Base-by-base conservation (phyloP, 805 yeast species). In the Millerozyma acaciae region DNA sequence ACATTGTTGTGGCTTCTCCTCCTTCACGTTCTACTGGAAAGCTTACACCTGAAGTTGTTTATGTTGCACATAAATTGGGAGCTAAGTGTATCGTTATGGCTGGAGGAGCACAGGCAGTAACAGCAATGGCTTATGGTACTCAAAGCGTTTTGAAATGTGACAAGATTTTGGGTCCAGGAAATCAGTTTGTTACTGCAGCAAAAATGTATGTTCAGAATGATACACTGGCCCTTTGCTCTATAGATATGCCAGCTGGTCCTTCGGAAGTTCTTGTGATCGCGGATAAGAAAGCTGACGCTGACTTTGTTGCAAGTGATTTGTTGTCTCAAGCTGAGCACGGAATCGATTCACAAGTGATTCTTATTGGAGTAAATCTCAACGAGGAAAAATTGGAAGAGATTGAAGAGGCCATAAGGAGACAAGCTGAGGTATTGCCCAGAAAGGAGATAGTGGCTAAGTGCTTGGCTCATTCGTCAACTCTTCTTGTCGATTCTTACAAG, bases 171-270 rank as follows among this genome's bases (percentile, higher is more conserved):
- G 99, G 99, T 30, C 99, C 99, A 16, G 99, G 99, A 40, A 93
- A 93, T 66, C 99, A 93, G 67, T 93, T 93, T 57, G 99, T 93
- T 33, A 93, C 99, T 13, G 97, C 98, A 26, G 99, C 98, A 26
- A 93, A 93, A 71, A 93, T 93, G 99, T 68, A 83, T 55, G 93
- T 94, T 32, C 93, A 90, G 50, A 94, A 93, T 53, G 98, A 93
- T 55, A 84, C 96, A 1, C 82, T 81, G 42, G 97, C 98, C 6
- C 68, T 89, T 52, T 93, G 96, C 55, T 84, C 96, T 12, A 93
- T 93, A 47, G 99, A 93, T 60, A 90, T 93, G 97, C 99, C 99
- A 31, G 99, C 99, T 16, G 99, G 99, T 7, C 99, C 99, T 18
- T 84, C 95, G 33, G 99, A 93, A 64, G 99, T 93, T 16, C 70